Percentiles rank a stretch among this genome's conserved stretches.
Conservation (phyloP, 805 yeast species). For the Candida patagonica region DNA sequence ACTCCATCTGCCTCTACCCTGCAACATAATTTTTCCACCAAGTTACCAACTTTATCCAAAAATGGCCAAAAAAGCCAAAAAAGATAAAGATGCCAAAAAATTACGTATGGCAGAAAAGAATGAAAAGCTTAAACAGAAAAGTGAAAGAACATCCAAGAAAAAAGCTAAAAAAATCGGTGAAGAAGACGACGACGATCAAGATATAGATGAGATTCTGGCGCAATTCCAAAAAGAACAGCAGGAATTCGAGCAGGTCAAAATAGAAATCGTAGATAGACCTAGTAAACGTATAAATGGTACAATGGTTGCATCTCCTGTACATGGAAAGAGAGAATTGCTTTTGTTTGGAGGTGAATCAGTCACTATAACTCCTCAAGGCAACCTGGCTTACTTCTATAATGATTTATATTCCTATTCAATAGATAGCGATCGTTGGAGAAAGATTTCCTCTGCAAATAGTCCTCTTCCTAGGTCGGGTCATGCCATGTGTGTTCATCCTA, state of each 20-base stretch:
- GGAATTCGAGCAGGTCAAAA: conserved; percentile 59
- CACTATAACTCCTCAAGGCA: conserved; percentile 27
- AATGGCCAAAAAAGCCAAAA: conserved; percentile 85
- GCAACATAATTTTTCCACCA: neutral
- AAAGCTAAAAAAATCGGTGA: conserved; percentile 65
- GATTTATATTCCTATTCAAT: conserved; percentile 67
- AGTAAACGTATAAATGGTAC: conserved; percentile 63
- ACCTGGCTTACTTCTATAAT: conserved; percentile 60
- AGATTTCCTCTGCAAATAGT: conserved; percentile 66
- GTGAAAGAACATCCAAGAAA: conserved; percentile 67
- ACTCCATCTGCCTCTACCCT: neutral
- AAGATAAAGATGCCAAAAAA: conserved; percentile 84
- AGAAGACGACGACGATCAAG: conserved; percentile 77
- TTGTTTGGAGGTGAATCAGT: conserved; percentile 86
- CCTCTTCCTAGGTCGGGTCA: conserved; percentile 94
- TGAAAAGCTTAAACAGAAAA: conserved; percentile 64
- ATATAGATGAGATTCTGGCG: conserved; percentile 73
- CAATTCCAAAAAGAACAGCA: conserved; percentile 75
- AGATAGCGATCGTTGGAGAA: conserved; percentile 76
- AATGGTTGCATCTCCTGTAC: conserved; percentile 64
- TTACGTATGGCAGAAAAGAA: conserved; percentile 78
- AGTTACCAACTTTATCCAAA: neutral
- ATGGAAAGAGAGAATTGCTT: conserved; percentile 66
- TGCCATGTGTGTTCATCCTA: conserved; percentile 86
- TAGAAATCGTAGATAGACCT: conserved; percentile 54